Percentiles rank a stretch among this genome's conserved stretches.
Conservation (phyloP, 192 early-diverging fungal genomes). For the Entophlyctis helioformis region DNA sequence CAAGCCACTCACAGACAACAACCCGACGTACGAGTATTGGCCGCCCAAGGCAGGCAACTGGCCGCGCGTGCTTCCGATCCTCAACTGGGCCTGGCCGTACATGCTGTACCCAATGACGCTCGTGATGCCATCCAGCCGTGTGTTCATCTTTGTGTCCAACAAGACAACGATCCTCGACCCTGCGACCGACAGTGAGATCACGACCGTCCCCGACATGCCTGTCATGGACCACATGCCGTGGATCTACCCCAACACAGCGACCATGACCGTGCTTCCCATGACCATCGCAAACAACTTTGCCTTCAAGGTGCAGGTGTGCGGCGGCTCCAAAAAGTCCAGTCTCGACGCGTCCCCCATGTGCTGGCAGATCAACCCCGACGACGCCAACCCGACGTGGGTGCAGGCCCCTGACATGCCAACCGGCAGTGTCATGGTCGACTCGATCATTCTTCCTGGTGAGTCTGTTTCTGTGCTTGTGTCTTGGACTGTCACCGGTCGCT, state of each 20-base stretch:
- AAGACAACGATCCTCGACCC: not conserved
- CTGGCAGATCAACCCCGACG: slow-evolving; percentile 9
- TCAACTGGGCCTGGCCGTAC: slow-evolving; percentile 6
- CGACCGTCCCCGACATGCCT: slow-evolving; percentile 3
- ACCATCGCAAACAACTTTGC: slow-evolving; percentile 7
- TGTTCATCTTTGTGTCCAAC: slow-evolving; percentile 21
- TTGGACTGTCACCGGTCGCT: too few species aligned
- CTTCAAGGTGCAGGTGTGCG: slow-evolving; percentile 13
- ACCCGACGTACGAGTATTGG: slow-evolving; percentile 30
- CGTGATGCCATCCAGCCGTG: slow-evolving; percentile 17
- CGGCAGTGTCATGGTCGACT: slow-evolving; percentile 17
- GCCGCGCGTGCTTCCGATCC: slow-evolving; percentile 2
- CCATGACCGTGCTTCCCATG: slow-evolving; percentile 15
- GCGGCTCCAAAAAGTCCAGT: slow-evolving; percentile 9
- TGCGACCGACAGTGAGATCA: not conserved
- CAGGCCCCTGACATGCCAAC: slow-evolving; percentile 14
- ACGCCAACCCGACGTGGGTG: slow-evolving; percentile 15
- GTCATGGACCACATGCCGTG: not conserved
- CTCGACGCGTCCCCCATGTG: slow-evolving; percentile 6
- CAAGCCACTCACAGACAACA: slow-evolving; percentile 8
- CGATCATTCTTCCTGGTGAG: slow-evolving; percentile 14
- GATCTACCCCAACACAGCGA: slow-evolving; percentile 23
- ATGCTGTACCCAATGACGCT: slow-evolving; percentile 13
- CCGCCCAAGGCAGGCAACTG: slow-evolving; percentile 8
- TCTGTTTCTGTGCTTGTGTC: not conserved